Percentiles rank a stretch among this genome's conserved stretches.
These are phyloP conservation scores for Huiozyma naganishii DNA, from an alignment of 805 yeast species.

Conservation along the genomic window DNA sequence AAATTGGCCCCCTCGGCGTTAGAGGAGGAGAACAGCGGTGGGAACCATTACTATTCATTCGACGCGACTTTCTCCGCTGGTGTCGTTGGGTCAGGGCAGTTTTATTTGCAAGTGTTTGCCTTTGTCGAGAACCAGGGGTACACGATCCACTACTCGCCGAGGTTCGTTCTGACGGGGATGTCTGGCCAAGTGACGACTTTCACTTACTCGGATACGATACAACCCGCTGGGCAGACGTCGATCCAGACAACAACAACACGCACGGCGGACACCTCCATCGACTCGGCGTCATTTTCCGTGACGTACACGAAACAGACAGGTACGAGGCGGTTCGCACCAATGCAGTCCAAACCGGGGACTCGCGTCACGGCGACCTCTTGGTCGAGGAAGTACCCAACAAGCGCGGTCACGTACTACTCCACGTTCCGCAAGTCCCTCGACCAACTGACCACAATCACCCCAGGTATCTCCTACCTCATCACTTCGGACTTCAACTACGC, in stretches of 20 bases:
- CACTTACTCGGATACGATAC: constrained; percentile 36
- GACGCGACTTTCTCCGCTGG: constrained; percentile 34
- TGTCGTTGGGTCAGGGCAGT: constrained; percentile 53
- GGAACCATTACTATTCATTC: constrained; percentile 23
- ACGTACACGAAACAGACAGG: constrained; percentile 79
- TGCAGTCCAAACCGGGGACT: constrained; percentile 82
- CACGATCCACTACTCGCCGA: constrained; percentile 54
- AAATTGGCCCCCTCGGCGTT: constrained; percentile 25
- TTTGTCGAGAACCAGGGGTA: constrained; percentile 27
- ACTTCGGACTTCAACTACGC: constrained; percentile 60
- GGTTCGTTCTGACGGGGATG: constrained; percentile 64
- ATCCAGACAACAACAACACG: constrained; percentile 17
- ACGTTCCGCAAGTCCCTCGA: constrained; percentile 28
- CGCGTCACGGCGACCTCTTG: constrained; percentile 56
- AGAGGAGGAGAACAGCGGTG: constrained; percentile 7
- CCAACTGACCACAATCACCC: constrained; percentile 61
- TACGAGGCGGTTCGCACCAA: constrained; percentile 71
- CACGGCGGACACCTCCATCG: constrained; percentile 35
- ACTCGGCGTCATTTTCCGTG: constrained; percentile 45
- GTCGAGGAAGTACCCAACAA: constrained; percentile 56
- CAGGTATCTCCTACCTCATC: constrained; percentile 71
- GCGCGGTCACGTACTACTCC: constrained; percentile 52
- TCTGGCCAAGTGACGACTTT: constrained; percentile 42
- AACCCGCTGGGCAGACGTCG: constrained; percentile 34
- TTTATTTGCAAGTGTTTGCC: constrained; percentile 61